Percentiles rank a stretch among this genome's conserved stretches.
Evolutionary conservation across 1,284 basidiomycete species (phyloP).

Genomic region (Pseudozyma hubeiensis): DNA sequence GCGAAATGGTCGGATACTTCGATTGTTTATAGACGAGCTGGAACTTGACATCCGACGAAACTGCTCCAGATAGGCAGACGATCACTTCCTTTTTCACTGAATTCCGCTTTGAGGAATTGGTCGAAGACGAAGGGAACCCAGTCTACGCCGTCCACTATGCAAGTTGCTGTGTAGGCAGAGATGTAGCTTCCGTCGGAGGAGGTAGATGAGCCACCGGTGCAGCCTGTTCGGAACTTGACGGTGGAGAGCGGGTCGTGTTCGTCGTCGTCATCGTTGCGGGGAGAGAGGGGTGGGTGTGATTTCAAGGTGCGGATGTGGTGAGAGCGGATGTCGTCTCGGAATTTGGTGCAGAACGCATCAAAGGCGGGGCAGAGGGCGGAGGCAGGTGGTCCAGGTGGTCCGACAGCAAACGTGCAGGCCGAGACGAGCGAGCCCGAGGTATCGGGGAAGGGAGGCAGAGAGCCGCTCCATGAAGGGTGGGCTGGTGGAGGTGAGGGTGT

Average conservation of each 20-base stretch:
- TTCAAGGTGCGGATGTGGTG: constrained; percentile 17
- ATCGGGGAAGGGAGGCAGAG: constrained; percentile 8
- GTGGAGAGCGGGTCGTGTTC: constrained; percentile 11
- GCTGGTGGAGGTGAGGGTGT: background rate
- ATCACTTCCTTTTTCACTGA: background rate
- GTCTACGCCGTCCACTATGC: constrained; percentile 34
- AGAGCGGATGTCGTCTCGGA: constrained; percentile 14
- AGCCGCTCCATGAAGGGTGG: constrained; percentile 2
- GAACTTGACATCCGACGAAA: constrained; percentile 42
- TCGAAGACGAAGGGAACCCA: constrained; percentile 36
- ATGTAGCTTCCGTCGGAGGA: constrained; percentile 16
- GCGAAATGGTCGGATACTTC: background rate
- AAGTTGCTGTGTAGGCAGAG: constrained; percentile 32
- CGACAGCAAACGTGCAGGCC: constrained; percentile 36
- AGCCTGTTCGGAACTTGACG: constrained; percentile 23
- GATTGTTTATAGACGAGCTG: constrained; percentile 12
- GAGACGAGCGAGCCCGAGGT: constrained; percentile 10
- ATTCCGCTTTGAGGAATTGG: constrained; percentile 22
- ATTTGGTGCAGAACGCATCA: constrained; percentile 13
- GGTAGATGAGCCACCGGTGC: constrained; percentile 10
- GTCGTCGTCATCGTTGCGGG: constrained; percentile 13
- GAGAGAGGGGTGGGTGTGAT: constrained; percentile 8
- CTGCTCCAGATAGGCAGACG: constrained; percentile 13
- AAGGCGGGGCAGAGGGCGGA: constrained; percentile 33
- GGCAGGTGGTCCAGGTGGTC: constrained; percentile 26